A percentile compares a stretch with the other conserved stretches of the same genome.
Evolutionary conservation across 371 early-diverging fungal genomes (phyloP).

Genomic region (Apophysomyces variabilis): DNA sequence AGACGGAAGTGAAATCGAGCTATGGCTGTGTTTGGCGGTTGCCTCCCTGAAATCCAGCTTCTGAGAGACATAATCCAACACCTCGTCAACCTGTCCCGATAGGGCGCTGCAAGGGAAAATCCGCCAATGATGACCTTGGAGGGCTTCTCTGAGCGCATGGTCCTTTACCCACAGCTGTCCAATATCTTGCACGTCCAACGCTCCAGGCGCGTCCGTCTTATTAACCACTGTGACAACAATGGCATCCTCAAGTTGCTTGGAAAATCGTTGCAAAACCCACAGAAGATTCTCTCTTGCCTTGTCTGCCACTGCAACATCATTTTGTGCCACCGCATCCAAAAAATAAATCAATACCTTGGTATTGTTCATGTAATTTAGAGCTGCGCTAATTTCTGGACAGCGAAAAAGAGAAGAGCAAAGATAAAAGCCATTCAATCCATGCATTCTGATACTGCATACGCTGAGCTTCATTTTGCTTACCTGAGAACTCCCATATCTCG

Average conservation of each 20-base stretch:
- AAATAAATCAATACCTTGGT: slow-evolving; percentile 36
- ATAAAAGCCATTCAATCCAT: neutral
- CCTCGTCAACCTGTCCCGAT: slow-evolving; percentile 29
- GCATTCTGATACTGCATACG: neutral
- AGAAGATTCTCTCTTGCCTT: slow-evolving; percentile 33
- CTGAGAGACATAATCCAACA: slow-evolving; percentile 19
- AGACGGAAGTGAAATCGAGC: neutral
- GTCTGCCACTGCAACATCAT: slow-evolving; percentile 20
- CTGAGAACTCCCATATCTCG: slow-evolving; percentile 45
- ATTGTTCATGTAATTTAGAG: slow-evolving; percentile 29
- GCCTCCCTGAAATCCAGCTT: slow-evolving; percentile 18
- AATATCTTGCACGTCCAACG: slow-evolving; percentile 41
- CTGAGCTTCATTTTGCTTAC: slow-evolving; percentile 12
- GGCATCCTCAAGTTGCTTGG: slow-evolving; percentile 23
- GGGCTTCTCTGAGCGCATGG: slow-evolving; percentile 14
- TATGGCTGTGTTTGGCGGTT: slow-evolving; percentile 5
- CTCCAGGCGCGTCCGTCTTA: slow-evolving; percentile 25
- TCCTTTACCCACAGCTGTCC: slow-evolving; percentile 36
- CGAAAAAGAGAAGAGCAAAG: neutral
- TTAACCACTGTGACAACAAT: slow-evolving; percentile 42
- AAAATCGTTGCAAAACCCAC: slow-evolving; percentile 29
- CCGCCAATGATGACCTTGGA: slow-evolving; percentile 42
- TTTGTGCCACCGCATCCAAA: slow-evolving; percentile 29
- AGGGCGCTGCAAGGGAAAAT: slow-evolving; percentile 35
- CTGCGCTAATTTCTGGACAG: slow-evolving; percentile 31